These are phyloP conservation scores for Boletus sp. DNA, from an alignment of 768 basidiomycete genomes.

Conservation along the genomic window DNA sequence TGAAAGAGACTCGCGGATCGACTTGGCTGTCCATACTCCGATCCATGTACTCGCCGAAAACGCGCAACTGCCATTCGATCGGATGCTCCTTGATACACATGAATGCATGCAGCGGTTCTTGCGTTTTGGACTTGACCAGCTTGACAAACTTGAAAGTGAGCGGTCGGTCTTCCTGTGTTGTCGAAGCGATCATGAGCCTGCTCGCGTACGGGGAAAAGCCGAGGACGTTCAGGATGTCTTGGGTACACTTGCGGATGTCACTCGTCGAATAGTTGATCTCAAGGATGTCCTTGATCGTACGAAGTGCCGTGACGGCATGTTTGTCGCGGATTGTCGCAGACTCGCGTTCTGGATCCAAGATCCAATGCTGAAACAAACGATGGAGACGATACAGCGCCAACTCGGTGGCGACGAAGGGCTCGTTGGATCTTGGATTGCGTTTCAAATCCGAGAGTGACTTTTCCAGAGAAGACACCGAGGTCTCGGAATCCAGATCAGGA, in stretches of 20 bases:
- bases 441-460: slow-evolving; percentile 38
- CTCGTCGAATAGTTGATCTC: slow-evolving; percentile 32
- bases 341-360: slow-evolving; percentile 42
- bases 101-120: slow-evolving; percentile 42
- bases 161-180: slow-evolving; percentile 23
- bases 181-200: slow-evolving; percentile 11
- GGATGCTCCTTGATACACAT: slow-evolving; percentile 59
- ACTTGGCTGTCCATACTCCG: slow-evolving; percentile 62
- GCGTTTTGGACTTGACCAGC: slow-evolving; percentile 47
- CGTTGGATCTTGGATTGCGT: slow-evolving; percentile 45
- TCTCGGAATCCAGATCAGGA: slow-evolving; percentile 27
- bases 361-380: slow-evolving; percentile 52
- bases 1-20: slow-evolving; percentile 59
- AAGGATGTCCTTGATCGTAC: slow-evolving; percentile 45
- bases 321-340: slow-evolving; percentile 41
- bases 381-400: slow-evolving; percentile 53
- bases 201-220: slow-evolving; percentile 46
- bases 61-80: slow-evolving; percentile 63
- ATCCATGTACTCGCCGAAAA: slow-evolving; percentile 72
- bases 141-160: slow-evolving; percentile 56
- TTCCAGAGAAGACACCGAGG: slow-evolving; percentile 22
- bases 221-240: slow-evolving; percentile 40
- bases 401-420: slow-evolving; percentile 48
- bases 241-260: slow-evolving; percentile 36
- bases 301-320: slow-evolving; percentile 46